A percentile compares a stretch with the other conserved stretches of the same genome.
These are phyloP conservation scores for Cyphellophora europaea DNA, from an alignment of 2,329 filamentous ascomycete genomes.

Conservation along the genomic window DNA sequence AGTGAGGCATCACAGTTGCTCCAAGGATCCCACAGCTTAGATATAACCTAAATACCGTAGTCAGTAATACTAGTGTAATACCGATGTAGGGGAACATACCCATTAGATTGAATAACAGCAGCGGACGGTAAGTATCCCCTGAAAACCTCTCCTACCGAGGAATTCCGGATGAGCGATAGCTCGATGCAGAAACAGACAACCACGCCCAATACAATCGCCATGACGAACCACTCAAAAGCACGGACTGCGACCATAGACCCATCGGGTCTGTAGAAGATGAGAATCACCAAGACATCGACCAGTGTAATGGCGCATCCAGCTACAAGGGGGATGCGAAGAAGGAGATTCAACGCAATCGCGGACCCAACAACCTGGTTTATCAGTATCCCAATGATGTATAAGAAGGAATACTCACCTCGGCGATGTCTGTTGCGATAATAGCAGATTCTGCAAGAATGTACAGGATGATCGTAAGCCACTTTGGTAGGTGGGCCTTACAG, in stretches of 20 bases:
- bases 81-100: too few species aligned
- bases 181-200: conserved; percentile 50
- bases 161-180: conserved; percentile 41
- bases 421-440: conserved; percentile 64
- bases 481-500: conserved; percentile 55
- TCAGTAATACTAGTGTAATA: too few species aligned
- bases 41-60: too few species aligned
- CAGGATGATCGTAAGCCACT: conserved; percentile 55
- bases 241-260: conserved; percentile 43
- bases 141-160: conserved; percentile 44
- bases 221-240: conserved; percentile 46
- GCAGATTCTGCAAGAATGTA: conserved; percentile 58
- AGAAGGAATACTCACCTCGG: too few species aligned
- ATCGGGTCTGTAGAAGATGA: conserved; percentile 46
- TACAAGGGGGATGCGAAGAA: conserved; percentile 44
- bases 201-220: conserved; percentile 44
- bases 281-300: conserved; percentile 46
- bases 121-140: conserved; percentile 44
- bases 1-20: conserved; percentile 50
- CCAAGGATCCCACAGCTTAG: conserved; percentile 45
- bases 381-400: too few species aligned
- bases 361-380: conserved; percentile 51
- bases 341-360: conserved; percentile 47
- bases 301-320: conserved; percentile 49
- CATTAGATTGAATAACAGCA: conserved; percentile 41